Evolutionary conservation across 345 rosid species (phyloP).

Genomic region (Adansonia digitata): DNA sequence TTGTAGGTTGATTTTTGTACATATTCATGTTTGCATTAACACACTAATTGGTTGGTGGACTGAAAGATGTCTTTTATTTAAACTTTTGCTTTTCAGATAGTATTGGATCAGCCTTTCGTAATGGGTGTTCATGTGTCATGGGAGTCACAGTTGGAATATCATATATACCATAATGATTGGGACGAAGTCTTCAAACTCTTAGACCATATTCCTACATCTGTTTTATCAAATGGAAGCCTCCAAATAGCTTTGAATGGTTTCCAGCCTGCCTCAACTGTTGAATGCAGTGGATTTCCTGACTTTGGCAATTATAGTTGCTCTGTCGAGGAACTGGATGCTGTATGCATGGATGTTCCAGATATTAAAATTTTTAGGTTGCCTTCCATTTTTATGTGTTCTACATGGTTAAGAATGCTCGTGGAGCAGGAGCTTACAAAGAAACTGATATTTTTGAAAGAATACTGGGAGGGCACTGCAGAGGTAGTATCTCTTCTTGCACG

Average conservation of each 20-base stretch:
- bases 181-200: slow-evolving; percentile 78
- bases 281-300: slow-evolving; percentile 36
- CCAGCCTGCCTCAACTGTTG: slow-evolving; percentile 44
- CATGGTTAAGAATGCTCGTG: slow-evolving; percentile 70
- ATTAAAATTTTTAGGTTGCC: slow-evolving; percentile 63
- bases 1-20: background rate
- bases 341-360: slow-evolving; percentile 75
- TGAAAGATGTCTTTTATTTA: slow-evolving; percentile 4
- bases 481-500: slow-evolving; percentile 71
- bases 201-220: slow-evolving; percentile 66
- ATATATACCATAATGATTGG: slow-evolving; percentile 85
- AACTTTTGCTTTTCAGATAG: slow-evolving; percentile 54
- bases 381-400: slow-evolving; percentile 45
- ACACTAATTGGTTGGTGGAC: background rate
- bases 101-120: slow-evolving; percentile 87
- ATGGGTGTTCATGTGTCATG: slow-evolving; percentile 93
- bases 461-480: slow-evolving; percentile 76
- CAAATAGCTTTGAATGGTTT: slow-evolving; percentile 66
- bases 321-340: slow-evolving; percentile 72
- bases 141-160: slow-evolving; percentile 94
- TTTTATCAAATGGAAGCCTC: slow-evolving; percentile 64
- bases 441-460: slow-evolving; percentile 69
- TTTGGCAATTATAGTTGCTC: slow-evolving; percentile 54
- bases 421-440: slow-evolving; percentile 86
- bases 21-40: background rate